Percentiles rank a stretch among this genome's conserved stretches.
These are phyloP conservation scores for Neophaeococcomyces aloes DNA, from an alignment of 2,329 filamentous ascomycete species.

Conservation along the genomic window DNA sequence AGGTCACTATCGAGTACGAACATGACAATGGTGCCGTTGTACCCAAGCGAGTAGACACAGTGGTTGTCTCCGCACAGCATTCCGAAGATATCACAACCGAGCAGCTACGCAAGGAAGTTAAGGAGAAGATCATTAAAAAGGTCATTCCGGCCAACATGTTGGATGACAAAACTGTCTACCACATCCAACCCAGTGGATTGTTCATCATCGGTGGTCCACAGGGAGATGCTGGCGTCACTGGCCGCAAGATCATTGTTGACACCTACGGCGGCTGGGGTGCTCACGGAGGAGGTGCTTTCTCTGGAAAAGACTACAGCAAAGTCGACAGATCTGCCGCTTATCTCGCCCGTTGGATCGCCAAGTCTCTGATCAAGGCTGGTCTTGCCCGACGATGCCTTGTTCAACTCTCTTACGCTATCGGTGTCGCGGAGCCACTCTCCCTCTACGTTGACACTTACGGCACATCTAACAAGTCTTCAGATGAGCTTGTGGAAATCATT, in stretches of 20 bases:
- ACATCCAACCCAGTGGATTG: slow-evolving; percentile 95
- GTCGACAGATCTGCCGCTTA: slow-evolving; percentile 98
- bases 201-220: slow-evolving; percentile 99
- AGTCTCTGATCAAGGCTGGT: slow-evolving; percentile 83
- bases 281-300: slow-evolving; percentile 99
- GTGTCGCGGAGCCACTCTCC: slow-evolving; percentile 93
- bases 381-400: slow-evolving; percentile 88
- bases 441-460: slow-evolving; percentile 98
- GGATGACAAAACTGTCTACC: slow-evolving; percentile 88
- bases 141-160: slow-evolving; percentile 88
- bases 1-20: slow-evolving; percentile 98
- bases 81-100: slow-evolving; percentile 78
- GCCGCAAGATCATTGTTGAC: slow-evolving; percentile 99
- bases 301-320: slow-evolving; percentile 99
- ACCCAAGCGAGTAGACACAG: slow-evolving; percentile 85
- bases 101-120: slow-evolving; percentile 84
- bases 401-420: slow-evolving; percentile 98
- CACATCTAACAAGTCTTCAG: slow-evolving; percentile 77
- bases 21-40: slow-evolving; percentile 91
- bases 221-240: slow-evolving; percentile 96
- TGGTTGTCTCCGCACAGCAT: slow-evolving; percentile 96
- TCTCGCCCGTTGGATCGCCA: slow-evolving; percentile 96
- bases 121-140: slow-evolving; percentile 93
- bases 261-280: slow-evolving; percentile 99
- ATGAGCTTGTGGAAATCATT: slow-evolving; percentile 93